Base-by-base conservation (phyloP, 2,329 filamentous ascomycete species). In the Cadophora sp. region DNA sequence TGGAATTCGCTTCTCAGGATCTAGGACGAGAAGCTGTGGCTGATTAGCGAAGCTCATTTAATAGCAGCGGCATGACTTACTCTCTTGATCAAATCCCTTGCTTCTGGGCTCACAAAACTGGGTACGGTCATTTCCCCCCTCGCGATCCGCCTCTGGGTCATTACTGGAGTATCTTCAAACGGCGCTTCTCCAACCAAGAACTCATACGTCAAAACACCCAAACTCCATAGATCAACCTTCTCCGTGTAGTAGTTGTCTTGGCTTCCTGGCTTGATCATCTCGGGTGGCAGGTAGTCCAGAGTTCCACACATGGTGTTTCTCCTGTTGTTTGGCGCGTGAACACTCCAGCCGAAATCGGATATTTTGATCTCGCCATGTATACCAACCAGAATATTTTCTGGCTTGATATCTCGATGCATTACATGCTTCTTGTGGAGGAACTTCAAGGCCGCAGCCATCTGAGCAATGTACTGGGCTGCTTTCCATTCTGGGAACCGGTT, bases 281-380 rank as follows among this genome's bases (percentile, higher is more conserved):
- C 96, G 4, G 96, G 96, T 3, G 96, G 96, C 18, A 99, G 87
- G 79, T 99, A 99, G 81, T 99, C 96, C 50, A 98, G 87, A 20
- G 96, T 99, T 70, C 96, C 96, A 79, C 96, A 99, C 88, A 98
- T 94, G 65, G 96, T 99, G 76, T 94, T 91, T 69, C 96, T 87
- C 73, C 96, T 85, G 81, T 95, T 96, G 80, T 97, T 97, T 33
- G 96, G 96, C 5, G 96, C 96, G 80, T 99, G 96, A 4, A 98
- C 96, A 78, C 92, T 96, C 96, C 96, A 99, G 59, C 96, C 95
- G 76, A 98, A 99, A 80, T 99, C 96, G 4, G 93, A 96, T 76
- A 99, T 94, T 81, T 99, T 99, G 82, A 99, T 94, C 83, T 99
- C 96, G 72, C 94, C 96, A 77, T 98, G 95, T 68, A 98, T 94